Evolutionary conservation across 2,329 filamentous ascomycete species (phyloP), one percentile per base, ranked within the genome.

Genomic region (Pseudogymnoascus sp.): DNA sequence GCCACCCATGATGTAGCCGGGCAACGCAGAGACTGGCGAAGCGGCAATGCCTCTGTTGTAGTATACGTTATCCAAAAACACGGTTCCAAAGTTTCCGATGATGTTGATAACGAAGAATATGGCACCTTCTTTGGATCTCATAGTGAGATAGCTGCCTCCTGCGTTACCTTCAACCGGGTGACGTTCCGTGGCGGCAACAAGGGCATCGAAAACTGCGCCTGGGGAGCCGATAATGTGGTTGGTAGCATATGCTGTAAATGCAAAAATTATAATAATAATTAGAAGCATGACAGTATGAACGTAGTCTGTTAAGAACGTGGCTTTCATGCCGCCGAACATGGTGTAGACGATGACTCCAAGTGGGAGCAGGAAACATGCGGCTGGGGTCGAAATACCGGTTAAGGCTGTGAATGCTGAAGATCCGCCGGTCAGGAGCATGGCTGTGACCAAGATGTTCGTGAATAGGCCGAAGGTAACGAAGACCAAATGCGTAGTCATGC

Each of bases 11-110:
- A 62, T 36, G 20, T 62, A 96, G 15, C 91, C 91, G 0, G 91
- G 91, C 2, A 97, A 82, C 0, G 91, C 92, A 63, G 93, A 86
- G 0, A 93, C 88, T 0, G 91, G 91, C 20, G 85, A 88, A 0
- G 92, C 91, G 6, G 92, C 90, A 68, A 96, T 96, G 14, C 91
- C 91, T 74, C 96, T 96, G 80, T 96, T 94, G 76, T 91, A 96
- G 77, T 95, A 96, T 14, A 88, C 87, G 66, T 92, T 92, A 70
- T 95, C 91, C 47, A 91, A 80, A 77, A 95, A 95, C 3, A 95
- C 89, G 1, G 74, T 75, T 62, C 82, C 87, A 63, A 93, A 94
- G 74, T 92, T 92, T 39, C 90, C 90, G 36, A 92, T 87, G 57
- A 90, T 87, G 74, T 95, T 95, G 75, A 95, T 95, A 37, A 95